These are phyloP conservation scores for Aspergillus novoparasiticus DNA, from an alignment of 2,329 filamentous ascomycete genomes.

Conservation along the genomic window DNA sequence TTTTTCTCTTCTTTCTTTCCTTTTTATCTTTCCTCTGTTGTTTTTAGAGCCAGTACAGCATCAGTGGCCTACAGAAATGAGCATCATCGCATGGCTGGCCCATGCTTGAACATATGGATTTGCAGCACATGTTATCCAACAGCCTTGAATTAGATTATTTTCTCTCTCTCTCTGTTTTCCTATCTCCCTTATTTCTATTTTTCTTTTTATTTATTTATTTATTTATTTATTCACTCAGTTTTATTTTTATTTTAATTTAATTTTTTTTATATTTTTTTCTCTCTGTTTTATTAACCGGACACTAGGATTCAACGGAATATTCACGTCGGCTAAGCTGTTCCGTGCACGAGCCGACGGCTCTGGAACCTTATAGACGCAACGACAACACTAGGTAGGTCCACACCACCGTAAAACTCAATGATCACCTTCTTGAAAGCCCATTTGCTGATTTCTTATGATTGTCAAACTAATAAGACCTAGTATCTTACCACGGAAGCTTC, in stretches of 20 bases:
- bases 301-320: background rate
- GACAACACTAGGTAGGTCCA: background rate
- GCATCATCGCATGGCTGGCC: conserved; percentile 6
- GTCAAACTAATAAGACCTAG: background rate
- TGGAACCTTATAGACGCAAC: conserved; percentile 2
- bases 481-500: conserved; percentile 3
- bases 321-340: background rate
- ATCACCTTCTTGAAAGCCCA: background rate
- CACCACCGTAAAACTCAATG: conserved; percentile 1
- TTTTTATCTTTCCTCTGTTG: background rate
- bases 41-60: conserved; percentile 6
- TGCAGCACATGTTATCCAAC: background rate
- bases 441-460: background rate
- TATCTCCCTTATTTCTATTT: too few relatives aligned
- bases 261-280: background rate
- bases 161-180: too few relatives aligned
- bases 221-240: too few relatives aligned
- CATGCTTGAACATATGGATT: background rate
- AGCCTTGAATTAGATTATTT: background rate
- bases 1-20: background rate
- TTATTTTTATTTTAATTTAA: background rate
- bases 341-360: conserved; percentile 3
- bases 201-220: too few relatives aligned
- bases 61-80: conserved; percentile 4
- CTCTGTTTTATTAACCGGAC: background rate